These are phyloP conservation scores for Aureobasidium leucospermi DNA, from an alignment of 2,329 filamentous ascomycete species.

Conservation along the genomic window DNA sequence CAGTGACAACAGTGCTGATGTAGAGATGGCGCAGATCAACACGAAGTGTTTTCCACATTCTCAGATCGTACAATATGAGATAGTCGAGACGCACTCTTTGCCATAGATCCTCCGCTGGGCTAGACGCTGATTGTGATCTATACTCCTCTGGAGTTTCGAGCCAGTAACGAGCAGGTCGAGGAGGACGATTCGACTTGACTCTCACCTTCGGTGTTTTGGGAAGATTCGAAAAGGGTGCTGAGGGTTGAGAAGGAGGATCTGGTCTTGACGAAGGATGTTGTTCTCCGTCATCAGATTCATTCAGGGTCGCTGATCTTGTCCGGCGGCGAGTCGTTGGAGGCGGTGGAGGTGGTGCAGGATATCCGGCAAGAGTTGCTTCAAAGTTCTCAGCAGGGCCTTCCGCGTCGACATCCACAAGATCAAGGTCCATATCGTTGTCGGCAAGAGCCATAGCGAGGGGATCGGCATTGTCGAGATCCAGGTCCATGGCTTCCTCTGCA, in stretches of 20 bases:
- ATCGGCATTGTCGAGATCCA: constrained; percentile 34
- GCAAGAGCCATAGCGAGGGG: constrained; percentile 17
- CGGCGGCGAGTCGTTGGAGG: constrained; percentile 26
- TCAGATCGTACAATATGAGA: constrained; percentile 86
- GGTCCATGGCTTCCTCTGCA: constrained; percentile 35
- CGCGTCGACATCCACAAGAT: constrained; percentile 37
- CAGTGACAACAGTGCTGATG: constrained; percentile 90
- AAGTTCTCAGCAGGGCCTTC: constrained; percentile 67
- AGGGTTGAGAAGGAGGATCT: constrained; percentile 56
- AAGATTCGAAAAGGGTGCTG: constrained; percentile 58
- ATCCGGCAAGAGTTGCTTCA: constrained; percentile 71
- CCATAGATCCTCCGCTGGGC: constrained; percentile 76
- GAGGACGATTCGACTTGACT: constrained; percentile 40
- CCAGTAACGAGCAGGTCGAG: constrained; percentile 76
- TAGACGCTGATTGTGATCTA: constrained; percentile 36
- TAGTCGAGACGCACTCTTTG: constrained; percentile 86
- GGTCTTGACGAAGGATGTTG: constrained; percentile 10
- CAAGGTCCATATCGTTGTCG: constrained; percentile 41
- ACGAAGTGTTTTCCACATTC: constrained; percentile 93
- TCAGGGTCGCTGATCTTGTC: constrained; percentile 6
- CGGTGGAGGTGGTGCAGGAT: constrained; percentile 60
- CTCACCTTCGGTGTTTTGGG: constrained; percentile 68
- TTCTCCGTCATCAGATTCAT: constrained; percentile 59
- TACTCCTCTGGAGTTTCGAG: constrained; percentile 69
- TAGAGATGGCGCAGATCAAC: constrained; percentile 88